phyloP scores from a whole-genome alignment of 768 basidiomycete species.

The Strobilomyces confusus region DNA sequence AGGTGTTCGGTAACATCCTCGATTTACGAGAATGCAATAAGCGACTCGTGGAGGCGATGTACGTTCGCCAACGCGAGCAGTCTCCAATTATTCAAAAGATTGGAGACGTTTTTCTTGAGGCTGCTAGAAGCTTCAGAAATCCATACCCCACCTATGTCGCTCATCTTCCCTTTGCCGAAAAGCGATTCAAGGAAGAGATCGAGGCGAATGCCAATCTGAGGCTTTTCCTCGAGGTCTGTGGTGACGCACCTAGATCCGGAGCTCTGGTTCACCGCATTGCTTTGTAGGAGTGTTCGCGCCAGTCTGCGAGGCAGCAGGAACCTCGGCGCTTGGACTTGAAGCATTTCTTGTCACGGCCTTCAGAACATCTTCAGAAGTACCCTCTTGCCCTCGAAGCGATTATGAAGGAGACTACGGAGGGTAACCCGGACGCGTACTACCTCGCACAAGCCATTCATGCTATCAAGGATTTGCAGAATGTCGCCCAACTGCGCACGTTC shows the following conservation, averaged over 20 bases:
- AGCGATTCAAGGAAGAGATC: constrained; percentile 80
- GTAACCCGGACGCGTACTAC: constrained; percentile 81
- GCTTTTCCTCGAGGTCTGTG: constrained; percentile 75
- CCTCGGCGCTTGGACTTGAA: constrained; percentile 59
- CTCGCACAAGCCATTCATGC: constrained; percentile 79
- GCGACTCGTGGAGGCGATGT: constrained; percentile 79
- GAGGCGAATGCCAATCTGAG: constrained; percentile 79
- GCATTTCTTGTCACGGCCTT: constrained; percentile 56
- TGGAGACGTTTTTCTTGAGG: constrained; percentile 85
- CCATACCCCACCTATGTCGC: constrained; percentile 86
- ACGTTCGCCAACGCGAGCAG: constrained; percentile 81
- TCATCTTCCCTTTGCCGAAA: constrained; percentile 81
- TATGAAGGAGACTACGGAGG: constrained; percentile 72
- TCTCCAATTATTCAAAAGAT: constrained; percentile 77
- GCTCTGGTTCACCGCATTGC: constrained; percentile 1
- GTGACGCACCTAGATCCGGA: background rate
- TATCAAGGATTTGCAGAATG: constrained; percentile 75
- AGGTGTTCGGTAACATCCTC: constrained; percentile 85
- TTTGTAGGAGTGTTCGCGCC: constrained; percentile 32
- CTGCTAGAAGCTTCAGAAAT: constrained; percentile 81
- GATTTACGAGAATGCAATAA: constrained; percentile 84
- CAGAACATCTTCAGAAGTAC: constrained; percentile 62
- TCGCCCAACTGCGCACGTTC: constrained; percentile 85
- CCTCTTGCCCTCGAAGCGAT: constrained; percentile 85
- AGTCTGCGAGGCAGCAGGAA: constrained; percentile 51